Conservation (phyloP, 2,329 filamentous ascomycete species). For the Fusarium guadeloupense region DNA sequence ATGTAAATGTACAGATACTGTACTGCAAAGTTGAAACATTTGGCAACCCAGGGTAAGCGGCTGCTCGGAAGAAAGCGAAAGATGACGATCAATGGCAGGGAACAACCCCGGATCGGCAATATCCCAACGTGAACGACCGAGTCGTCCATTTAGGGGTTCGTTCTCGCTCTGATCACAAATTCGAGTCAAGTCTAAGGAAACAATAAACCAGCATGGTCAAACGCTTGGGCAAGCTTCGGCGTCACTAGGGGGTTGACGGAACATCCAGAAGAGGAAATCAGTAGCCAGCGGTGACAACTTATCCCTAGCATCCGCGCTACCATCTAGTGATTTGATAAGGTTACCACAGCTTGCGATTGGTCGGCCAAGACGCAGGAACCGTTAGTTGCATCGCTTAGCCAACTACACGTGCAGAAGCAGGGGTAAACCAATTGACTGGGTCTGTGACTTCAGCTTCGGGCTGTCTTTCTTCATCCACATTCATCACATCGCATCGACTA, state of each 20-base stretch:
- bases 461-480: background rate
- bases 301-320: constrained; percentile 21
- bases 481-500: too few relatives aligned
- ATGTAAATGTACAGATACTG: background rate
- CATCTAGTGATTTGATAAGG: constrained; percentile 1
- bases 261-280: constrained; percentile 15
- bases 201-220: too few relatives aligned
- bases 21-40: background rate
- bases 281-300: background rate
- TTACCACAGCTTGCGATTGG: constrained; percentile 18
- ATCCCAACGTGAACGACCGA: constrained; percentile 10
- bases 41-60: background rate
- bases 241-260: constrained; percentile 6
- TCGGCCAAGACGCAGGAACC: constrained; percentile 8
- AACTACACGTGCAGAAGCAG: constrained; percentile 19
- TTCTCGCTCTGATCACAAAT: background rate
- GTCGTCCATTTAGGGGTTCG: background rate
- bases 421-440: constrained; percentile 11
- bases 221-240: background rate
- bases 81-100: constrained; percentile 16
- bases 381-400: constrained; percentile 23
- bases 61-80: constrained; percentile 30
- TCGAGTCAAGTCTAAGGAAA: background rate
- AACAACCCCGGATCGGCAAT: constrained; percentile 34
- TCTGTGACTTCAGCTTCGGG: background rate